Base-by-base conservation (phyloP, 1,284 basidiomycete genomes). In the Ustilago tritici region DNA sequence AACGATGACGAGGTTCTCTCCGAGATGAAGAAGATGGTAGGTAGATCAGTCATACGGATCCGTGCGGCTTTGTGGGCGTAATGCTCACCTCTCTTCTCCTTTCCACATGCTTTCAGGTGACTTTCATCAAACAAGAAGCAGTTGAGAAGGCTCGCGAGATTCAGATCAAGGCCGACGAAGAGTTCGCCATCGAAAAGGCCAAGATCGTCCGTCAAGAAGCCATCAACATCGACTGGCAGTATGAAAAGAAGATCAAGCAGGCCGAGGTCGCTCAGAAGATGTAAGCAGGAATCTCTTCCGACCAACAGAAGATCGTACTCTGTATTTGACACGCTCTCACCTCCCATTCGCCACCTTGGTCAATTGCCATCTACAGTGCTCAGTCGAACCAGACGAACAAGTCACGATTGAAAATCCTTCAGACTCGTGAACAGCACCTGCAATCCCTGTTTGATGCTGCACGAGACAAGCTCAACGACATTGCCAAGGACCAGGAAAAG, bases 21-120 rank as follows among this genome's bases (percentile, higher is more conserved):
- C 83, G 95, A 98, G 90, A 95, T 98, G 94, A 97, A 95, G 89
- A 98, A 98, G 92, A 98, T 98, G 95, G 95, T 82, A 57, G 28
- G 78, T 63, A 1, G 17, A 17, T 31, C n/a, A 31, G 9, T n/a
- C n/a, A 11, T 15, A n/a, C 19, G n/a, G 7, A 11, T 7, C 7
- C 5, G 8, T 15, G 14, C 43, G 5, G 17, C 23, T 46, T 7
- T 46, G 43, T 19, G 43, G 19, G n/a, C 43, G 9, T 19, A 11
- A 2, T 47, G 41, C 43, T 58, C 43, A 47, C n/a, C 8, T 9
- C 6, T 46, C n/a, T 31, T 5, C 31, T 60, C 19, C 23, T 36
- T 10, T 46, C 15, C 17, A 36, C 11, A 17, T 28, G n/a, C 34
- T 31, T 5, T 23, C 63, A 82, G 80, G 82, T 84, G 49, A 80